A percentile compares a stretch with the other conserved stretches of the same genome.
These are phyloP conservation scores for Penicillium maclennaniae DNA, from an alignment of 495 filamentous ascomycete species.

Conservation along the genomic window DNA sequence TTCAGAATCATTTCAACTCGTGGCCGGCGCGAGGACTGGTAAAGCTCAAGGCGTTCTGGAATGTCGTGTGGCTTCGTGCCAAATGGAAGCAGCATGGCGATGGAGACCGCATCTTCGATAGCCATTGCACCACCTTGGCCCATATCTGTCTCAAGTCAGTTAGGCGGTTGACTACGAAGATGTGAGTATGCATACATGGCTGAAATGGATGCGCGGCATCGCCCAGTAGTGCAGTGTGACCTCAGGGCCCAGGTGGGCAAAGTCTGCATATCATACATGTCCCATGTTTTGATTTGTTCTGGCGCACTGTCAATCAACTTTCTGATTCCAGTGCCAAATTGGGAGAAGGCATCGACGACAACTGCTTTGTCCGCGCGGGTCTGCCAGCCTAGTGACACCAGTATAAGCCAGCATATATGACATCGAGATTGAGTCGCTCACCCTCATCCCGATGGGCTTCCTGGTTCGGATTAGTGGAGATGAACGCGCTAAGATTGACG, in stretches of 20 bases:
- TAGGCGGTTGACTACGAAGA: no score
- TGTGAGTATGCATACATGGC: constrained; percentile 29
- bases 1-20: constrained; percentile 21
- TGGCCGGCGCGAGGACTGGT: constrained; percentile 43
- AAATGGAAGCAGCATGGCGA: constrained; percentile 48
- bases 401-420: no score
- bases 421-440: no score
- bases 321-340: constrained; percentile 41
- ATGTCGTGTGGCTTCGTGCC: constrained; percentile 41
- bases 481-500: constrained; percentile 26
- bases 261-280: constrained; percentile 54
- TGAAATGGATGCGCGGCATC: constrained; percentile 62
- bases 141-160: constrained; percentile 28
- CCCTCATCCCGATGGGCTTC: no score
- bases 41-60: constrained; percentile 46
- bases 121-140: constrained; percentile 55
- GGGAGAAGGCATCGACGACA: constrained; percentile 41
- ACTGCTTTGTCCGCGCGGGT: constrained; percentile 34
- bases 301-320: constrained; percentile 41
- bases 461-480: constrained; percentile 10
- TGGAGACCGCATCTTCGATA: constrained; percentile 57
- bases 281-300: constrained; percentile 50
- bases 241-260: constrained; percentile 49
- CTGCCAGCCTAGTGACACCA: constrained; percentile 36
- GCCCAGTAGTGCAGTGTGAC: constrained; percentile 48